These are phyloP conservation scores for Rhamnella rubrinervis DNA, from an alignment of 331 rosid genomes.

Conservation along the genomic window DNA sequence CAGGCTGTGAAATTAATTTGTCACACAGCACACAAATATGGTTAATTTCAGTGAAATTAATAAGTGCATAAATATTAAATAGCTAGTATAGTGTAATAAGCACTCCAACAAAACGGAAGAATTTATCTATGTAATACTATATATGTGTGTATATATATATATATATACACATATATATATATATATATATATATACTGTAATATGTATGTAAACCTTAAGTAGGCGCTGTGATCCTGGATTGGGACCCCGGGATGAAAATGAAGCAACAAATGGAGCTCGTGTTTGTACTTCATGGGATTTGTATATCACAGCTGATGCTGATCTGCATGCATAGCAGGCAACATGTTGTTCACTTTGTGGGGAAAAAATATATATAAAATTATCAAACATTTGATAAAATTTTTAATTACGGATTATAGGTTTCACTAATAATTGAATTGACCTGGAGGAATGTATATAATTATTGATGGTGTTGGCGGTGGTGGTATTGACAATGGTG, in stretches of 20 bases:
- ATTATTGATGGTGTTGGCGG: constrained; percentile 36
- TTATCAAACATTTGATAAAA: not conserved
- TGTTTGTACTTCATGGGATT: constrained; percentile 38
- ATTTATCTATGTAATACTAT: too few species aligned
- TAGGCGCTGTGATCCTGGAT: constrained; percentile 50
- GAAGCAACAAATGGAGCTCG: constrained; percentile 71
- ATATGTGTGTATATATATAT: too few species aligned
- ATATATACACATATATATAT: not conserved
- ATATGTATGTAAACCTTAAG: constrained; percentile 56
- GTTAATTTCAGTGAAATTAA: too few species aligned
- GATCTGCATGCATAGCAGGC: constrained; percentile 47
- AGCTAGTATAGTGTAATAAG: too few species aligned
- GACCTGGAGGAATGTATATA: constrained; percentile 70
- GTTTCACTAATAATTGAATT: not conserved
- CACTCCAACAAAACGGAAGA: not conserved
- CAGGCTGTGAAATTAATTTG: constrained; percentile 55
- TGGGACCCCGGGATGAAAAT: constrained; percentile 92
- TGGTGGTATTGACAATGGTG: constrained; percentile 48
- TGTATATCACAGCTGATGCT: constrained; percentile 68
- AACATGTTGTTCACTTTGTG: not conserved
- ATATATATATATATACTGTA: not conserved
- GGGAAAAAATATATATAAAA: not conserved
- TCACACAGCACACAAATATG: not conserved
- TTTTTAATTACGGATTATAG: not conserved
- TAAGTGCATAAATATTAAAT: too few species aligned